Evolutionary conservation across 768 basidiomycete genomes (phyloP).

Genomic region (Lactarius psammicola): DNA sequence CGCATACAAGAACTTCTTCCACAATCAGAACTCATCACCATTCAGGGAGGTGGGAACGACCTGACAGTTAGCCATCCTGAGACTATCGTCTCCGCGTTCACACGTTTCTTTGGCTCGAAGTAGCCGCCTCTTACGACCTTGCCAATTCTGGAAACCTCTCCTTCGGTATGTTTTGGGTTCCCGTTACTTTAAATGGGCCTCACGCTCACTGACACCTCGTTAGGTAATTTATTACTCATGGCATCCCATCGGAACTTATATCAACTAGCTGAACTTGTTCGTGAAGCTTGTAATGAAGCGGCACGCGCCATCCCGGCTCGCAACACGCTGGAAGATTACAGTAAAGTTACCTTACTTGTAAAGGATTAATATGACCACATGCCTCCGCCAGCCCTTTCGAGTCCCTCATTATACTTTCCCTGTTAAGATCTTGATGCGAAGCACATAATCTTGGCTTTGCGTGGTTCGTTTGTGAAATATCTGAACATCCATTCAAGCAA

Average conservation of each 20-base stretch:
- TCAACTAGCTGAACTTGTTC: conserved; percentile 9
- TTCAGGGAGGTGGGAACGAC: conserved; percentile 56
- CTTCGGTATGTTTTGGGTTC: conserved; percentile 2
- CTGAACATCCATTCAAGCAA: background rate
- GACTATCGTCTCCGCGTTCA: conserved; percentile 24
- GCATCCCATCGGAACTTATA: background rate
- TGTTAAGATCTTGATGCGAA: background rate
- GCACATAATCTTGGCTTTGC: background rate
- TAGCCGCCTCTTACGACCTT: background rate
- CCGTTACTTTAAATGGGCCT: background rate
- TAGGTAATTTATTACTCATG: conserved; percentile 22
- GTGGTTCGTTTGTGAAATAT: background rate
- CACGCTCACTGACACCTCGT: background rate
- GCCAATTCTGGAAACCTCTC: conserved; percentile 8
- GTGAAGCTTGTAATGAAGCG: conserved; percentile 10
- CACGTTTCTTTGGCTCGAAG: conserved; percentile 24
- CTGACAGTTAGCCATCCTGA: conserved; percentile 29
- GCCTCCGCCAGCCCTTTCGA: background rate
- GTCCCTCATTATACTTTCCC: background rate
- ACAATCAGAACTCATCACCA: conserved; percentile 44
- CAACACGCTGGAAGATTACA: conserved; percentile 3
- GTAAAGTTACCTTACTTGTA: conserved; percentile 15
- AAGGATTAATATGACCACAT: conserved; percentile 4
- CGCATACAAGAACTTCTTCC: conserved; percentile 48
- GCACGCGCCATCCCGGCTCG: background rate